phyloP scores from a whole-genome alignment of 2,329 filamentous ascomycete species.

The Cladosporium oxysporum region DNA sequence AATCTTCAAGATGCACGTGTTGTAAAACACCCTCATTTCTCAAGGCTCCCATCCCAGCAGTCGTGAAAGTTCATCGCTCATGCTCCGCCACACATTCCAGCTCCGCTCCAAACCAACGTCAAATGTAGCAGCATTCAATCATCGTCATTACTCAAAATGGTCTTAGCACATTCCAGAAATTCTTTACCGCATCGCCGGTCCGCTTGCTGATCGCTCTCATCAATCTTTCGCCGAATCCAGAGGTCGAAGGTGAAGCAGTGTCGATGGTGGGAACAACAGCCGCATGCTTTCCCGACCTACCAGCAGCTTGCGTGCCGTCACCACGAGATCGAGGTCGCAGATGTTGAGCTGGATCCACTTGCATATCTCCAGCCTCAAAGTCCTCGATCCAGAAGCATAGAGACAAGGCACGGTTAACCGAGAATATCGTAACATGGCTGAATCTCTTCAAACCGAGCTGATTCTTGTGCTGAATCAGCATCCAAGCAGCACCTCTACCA shows the following conservation, averaged over 20 bases:
- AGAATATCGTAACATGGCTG: slow-evolving; percentile 14
- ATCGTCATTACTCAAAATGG: background rate
- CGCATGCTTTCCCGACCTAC: background rate
- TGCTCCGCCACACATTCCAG: background rate
- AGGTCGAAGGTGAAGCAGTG: background rate
- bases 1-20: background rate
- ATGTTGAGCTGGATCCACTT: background rate
- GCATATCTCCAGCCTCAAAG: background rate
- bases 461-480: slow-evolving; percentile 24
- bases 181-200: background rate
- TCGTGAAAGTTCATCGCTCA: background rate
- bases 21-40: background rate
- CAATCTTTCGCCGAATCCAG: background rate
- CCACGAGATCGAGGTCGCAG: background rate
- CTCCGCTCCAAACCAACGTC: background rate
- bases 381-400: slow-evolving; percentile 7
- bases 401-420: background rate
- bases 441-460: slow-evolving; percentile 23
- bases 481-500: slow-evolving; percentile 20
- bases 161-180: background rate
- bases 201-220: background rate
- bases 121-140: background rate
- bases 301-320: background rate
- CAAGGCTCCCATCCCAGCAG: background rate
- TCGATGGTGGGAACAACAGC: background rate